Base-by-base conservation (phyloP, 345 rosid genomes). In the Atalantia buxifolia region DNA sequence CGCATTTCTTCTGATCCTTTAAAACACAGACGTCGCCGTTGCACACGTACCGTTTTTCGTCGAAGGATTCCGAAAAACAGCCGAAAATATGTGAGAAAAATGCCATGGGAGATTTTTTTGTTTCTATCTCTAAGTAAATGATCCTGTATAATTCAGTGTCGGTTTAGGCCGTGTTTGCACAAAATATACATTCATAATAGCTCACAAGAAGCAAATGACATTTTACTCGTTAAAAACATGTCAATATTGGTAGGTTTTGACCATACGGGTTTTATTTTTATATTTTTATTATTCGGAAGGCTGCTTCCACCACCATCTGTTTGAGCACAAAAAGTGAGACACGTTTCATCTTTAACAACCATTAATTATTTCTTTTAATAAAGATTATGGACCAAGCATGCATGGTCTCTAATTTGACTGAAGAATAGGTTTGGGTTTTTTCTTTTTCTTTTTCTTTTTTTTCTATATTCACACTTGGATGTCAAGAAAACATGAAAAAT, bases 11-110 rank as follows among this genome's bases (percentile, higher is more conserved):
- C 76, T 36, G 18, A 8, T n/a, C 38, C 5, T 56, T 72, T 9
- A 84, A 79, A 28, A 81, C 79, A 35, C 92, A 89, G 27, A 79
- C 85, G 36, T 87, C 90, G 1, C 90, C 90, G 24, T 84, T 38
- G 73, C 92, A 89, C 1, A 84, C 77, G 31, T 79, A 78, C 6
- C 42, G 38, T 48, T 77, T 82, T 18, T 78, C 62, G 56, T 67
- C 31, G 0, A 80, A 24, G 1, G 88, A 19, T 8, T 85, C 85
- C 10, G 77, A 24, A 30, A 87, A 85, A 69, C 88, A 89, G 12
- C 86, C n/a, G 69, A 84, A 82, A 71, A 87, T 60, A 75, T 74
- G 82, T 14, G 85, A 74, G 71, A 85, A 70, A 48, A 81, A 75
- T 55, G 90, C 77, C 88, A 85, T 86, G 70, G 62, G 65, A 56